Evolutionary conservation across 805 yeast genomes (phyloP).

Genomic region (Jamesozyma hellenica): DNA sequence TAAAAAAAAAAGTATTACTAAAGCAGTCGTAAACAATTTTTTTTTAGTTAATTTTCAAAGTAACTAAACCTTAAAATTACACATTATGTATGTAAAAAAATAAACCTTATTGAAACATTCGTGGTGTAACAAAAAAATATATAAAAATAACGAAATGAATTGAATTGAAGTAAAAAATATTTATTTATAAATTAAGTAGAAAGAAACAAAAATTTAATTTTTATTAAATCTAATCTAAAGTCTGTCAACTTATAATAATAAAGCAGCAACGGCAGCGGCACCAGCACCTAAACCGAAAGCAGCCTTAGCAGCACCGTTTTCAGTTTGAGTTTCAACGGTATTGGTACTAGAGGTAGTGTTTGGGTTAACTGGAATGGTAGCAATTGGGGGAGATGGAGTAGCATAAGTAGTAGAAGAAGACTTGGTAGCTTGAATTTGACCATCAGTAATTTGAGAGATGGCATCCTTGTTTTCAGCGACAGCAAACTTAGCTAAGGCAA

Average conservation of each 20-base stretch:
- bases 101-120: too few species aligned
- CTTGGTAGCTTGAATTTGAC: slow-evolving; percentile 9
- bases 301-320: slow-evolving; percentile 16
- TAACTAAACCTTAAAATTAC: too few species aligned
- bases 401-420: not conserved
- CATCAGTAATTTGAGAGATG: slow-evolving; percentile 11
- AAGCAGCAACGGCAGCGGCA: slow-evolving; percentile 13
- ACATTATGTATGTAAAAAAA: too few species aligned
- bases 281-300: slow-evolving; percentile 17
- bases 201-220: too few species aligned
- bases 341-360: not conserved
- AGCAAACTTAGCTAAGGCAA: slow-evolving; percentile 7
- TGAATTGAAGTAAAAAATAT: too few species aligned
- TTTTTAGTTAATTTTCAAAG: too few species aligned
- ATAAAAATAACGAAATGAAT: too few species aligned
- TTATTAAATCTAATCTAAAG: too few species aligned
- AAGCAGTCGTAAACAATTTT: too few species aligned
- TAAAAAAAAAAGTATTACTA: too few species aligned
- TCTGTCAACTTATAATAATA: slow-evolving; percentile 10
- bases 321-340: slow-evolving; percentile 8
- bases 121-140: too few species aligned
- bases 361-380: not conserved
- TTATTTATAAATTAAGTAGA: too few species aligned
- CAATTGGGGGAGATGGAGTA: not conserved
- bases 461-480: slow-evolving; percentile 7